Percentiles rank a stretch among this genome's conserved stretches.
These are phyloP conservation scores for Hibiscus trionum DNA, from an alignment of 345 rosid genomes.

Conservation along the genomic window DNA sequence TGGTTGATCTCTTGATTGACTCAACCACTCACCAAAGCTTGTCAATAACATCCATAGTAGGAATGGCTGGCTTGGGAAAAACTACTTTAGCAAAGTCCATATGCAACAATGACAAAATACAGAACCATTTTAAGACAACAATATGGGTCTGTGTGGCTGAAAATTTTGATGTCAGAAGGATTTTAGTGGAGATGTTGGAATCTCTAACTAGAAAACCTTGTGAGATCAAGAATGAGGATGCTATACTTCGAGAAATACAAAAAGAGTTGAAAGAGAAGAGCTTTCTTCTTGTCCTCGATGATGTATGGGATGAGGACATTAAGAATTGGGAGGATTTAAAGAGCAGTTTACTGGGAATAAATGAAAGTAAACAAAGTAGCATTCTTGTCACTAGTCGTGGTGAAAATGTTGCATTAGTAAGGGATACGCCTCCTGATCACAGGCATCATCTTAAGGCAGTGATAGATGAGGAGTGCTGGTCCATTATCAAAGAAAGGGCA, in stretches of 20 bases:
- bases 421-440: not conserved
- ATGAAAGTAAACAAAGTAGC: not conserved
- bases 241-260: not conserved
- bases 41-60: conserved; percentile 5
- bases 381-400: conserved; percentile 3
- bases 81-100: conserved; percentile 14
- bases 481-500: conserved; percentile 10
- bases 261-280: not conserved
- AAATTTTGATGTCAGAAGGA: not conserved
- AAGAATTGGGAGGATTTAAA: conserved; percentile 5
- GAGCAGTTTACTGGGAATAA: not conserved
- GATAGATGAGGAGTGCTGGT: conserved; percentile 7
- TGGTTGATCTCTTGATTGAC: no score
- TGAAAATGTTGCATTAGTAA: not conserved
- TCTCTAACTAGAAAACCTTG: not conserved
- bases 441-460: conserved; percentile 2
- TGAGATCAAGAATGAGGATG: not conserved
- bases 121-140: not conserved
- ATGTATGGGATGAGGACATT: conserved; percentile 9
- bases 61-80: conserved; percentile 25
- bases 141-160: conserved; percentile 14
- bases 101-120: not conserved
- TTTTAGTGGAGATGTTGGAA: conserved; percentile 7
- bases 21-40: not conserved
- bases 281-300: conserved; percentile 13